Evolutionary conservation across 345 rosid genomes (phyloP).

Genomic region (Eucalyptus microcorys): DNA sequence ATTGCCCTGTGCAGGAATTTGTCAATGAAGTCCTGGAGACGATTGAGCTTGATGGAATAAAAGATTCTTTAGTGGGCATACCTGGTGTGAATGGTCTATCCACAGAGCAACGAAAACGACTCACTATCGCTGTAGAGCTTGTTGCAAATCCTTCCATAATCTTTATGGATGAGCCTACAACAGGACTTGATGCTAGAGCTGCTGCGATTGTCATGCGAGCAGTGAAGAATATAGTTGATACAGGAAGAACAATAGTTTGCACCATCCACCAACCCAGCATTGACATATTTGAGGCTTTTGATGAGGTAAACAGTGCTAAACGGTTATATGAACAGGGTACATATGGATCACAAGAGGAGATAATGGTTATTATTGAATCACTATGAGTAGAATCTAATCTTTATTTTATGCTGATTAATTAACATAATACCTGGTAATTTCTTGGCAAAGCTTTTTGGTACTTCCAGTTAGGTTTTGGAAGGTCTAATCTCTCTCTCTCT

Average conservation of each 20-base stretch:
- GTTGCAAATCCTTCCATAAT: constrained; percentile 81
- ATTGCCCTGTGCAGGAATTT: constrained; percentile 29
- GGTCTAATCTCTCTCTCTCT: background rate
- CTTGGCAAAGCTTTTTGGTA: background rate
- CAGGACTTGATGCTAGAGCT: constrained; percentile 77
- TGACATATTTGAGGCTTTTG: constrained; percentile 78
- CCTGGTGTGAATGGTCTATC: constrained; percentile 53
- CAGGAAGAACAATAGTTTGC: constrained; percentile 77
- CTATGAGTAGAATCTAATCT: background rate
- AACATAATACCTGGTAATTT: background rate
- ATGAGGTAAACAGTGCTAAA: constrained; percentile 31
- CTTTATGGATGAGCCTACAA: constrained; percentile 88
- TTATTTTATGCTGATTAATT: background rate
- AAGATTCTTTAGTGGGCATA: constrained; percentile 59
- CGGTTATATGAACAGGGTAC: background rate
- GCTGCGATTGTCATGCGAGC: constrained; percentile 86
- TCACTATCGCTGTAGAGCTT: constrained; percentile 74
- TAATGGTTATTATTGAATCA: background rate
- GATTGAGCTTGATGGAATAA: constrained; percentile 58
- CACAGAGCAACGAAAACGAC: constrained; percentile 68
- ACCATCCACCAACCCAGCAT: constrained; percentile 87
- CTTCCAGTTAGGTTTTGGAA: background rate
- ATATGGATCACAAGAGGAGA: background rate
- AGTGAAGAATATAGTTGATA: constrained; percentile 62
- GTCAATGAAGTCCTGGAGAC: constrained; percentile 65